These are phyloP conservation scores for Crotalaria pallida DNA, from an alignment of 306 rosid genomes.

Conservation along the genomic window DNA sequence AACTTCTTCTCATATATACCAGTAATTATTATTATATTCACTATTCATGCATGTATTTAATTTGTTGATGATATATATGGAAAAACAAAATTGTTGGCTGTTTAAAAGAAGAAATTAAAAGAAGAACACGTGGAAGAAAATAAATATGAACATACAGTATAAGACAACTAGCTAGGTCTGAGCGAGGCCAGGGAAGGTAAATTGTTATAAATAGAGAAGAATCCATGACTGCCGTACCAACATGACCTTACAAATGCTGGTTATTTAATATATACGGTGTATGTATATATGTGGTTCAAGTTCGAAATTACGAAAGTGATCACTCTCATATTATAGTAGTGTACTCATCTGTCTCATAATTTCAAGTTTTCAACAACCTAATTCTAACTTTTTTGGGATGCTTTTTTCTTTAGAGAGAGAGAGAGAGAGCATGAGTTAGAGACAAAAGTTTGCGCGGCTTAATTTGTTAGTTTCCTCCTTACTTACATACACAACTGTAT, in stretches of 20 bases:
- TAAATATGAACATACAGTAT: neutral
- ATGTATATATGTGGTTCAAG: neutral
- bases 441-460: neutral
- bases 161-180: neutral
- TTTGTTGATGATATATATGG: slow-evolving; percentile 1
- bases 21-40: neutral
- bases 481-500: slow-evolving; percentile 22
- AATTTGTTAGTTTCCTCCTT: slow-evolving; percentile 14
- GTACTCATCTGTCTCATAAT: slow-evolving; percentile 4
- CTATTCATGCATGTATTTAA: neutral
- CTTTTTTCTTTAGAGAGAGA: no score
- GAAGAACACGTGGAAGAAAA: neutral
- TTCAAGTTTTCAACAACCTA: slow-evolving; percentile 13
- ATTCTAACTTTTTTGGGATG: slow-evolving; percentile 14
- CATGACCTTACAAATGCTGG: no score
- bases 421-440: neutral
- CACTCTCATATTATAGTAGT: neutral
- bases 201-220: neutral
- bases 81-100: neutral
- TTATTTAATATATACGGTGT: neutral
- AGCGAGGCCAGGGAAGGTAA: no score
- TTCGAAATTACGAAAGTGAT: neutral
- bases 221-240: neutral
- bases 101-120: neutral
- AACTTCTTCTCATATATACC: neutral